Evolutionary conservation across 2,329 filamentous ascomycete species (phyloP).

Genomic region (Fusarium proliferatum): DNA sequence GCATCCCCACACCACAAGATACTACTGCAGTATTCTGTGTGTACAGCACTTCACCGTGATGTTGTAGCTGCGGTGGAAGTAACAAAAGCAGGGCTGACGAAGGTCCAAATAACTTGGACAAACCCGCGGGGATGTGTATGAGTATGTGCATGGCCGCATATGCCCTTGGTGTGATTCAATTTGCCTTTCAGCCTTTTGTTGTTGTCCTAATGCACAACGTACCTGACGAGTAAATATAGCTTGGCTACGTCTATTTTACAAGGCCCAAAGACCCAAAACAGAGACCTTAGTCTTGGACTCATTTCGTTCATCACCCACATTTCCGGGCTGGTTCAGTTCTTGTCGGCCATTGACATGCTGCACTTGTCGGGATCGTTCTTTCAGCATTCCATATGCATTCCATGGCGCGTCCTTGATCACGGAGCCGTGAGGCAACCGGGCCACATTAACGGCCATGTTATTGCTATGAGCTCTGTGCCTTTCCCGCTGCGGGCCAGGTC

Average conservation of each 20-base stretch:
- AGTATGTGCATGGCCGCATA: conserved; percentile 31
- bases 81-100: conserved; percentile 37
- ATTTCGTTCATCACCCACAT: not conserved
- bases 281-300: not conserved
- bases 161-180: conserved; percentile 22
- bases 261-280: not conserved
- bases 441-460: conserved; percentile 43
- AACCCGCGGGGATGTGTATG: conserved; percentile 27
- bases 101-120: conserved; percentile 28
- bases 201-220: conserved; percentile 18
- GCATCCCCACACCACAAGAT: conserved; percentile 43
- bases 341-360: not conserved
- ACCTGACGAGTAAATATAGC: conserved; percentile 23
- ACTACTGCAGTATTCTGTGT: conserved; percentile 33
- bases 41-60: conserved; percentile 35
- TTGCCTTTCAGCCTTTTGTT: conserved; percentile 28
- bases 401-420: conserved; percentile 20
- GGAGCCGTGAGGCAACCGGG: conserved; percentile 28
- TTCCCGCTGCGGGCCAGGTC: conserved; percentile 48
- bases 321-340: not conserved
- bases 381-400: conserved; percentile 34
- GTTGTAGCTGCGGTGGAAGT: conserved; percentile 29
- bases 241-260: conserved; percentile 1
- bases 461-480: conserved; percentile 42
- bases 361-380: conserved; percentile 11